phyloP scores from a whole-genome alignment of 2,329 filamentous ascomycete species.

The Lomentospora prolificans region DNA sequence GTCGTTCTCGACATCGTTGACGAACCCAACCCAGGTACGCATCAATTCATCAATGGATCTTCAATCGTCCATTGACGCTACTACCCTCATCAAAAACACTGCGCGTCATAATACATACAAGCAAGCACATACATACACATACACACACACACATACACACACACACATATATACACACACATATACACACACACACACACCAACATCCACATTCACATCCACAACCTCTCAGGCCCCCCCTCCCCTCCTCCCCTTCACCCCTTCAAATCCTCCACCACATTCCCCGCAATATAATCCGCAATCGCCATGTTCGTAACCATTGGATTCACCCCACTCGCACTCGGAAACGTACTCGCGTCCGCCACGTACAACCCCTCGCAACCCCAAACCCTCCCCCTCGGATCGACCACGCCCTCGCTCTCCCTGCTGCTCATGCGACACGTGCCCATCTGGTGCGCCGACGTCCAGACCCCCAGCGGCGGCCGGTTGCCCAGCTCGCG shows the following conservation, averaged over 20 bases:
- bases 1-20: too few species aligned
- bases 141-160: too few species aligned
- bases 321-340: constrained; percentile 69
- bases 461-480: constrained; percentile 45
- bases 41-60: too few species aligned
- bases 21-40: too few species aligned
- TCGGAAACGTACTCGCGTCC: constrained; percentile 68
- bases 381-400: constrained; percentile 54
- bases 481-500: constrained; percentile 37
- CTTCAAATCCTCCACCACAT: constrained; percentile 38
- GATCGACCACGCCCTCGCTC: constrained; percentile 47
- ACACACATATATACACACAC: too few species aligned
- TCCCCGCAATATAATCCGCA: constrained; percentile 53
- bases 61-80: too few species aligned
- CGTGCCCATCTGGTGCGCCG: constrained; percentile 76
- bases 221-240: too few species aligned
- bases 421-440: constrained; percentile 57
- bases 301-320: constrained; percentile 72
- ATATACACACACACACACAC: not conserved
- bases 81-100: too few species aligned
- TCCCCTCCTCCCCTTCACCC: not conserved
- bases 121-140: too few species aligned
- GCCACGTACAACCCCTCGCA: constrained; percentile 56
- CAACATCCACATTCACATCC: not conserved
- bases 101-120: too few species aligned